Evolutionary conservation across 2,329 filamentous ascomycete genomes (phyloP), one percentile per base, ranked within the genome.

Genomic region (Monosporascus cannonballus): DNA sequence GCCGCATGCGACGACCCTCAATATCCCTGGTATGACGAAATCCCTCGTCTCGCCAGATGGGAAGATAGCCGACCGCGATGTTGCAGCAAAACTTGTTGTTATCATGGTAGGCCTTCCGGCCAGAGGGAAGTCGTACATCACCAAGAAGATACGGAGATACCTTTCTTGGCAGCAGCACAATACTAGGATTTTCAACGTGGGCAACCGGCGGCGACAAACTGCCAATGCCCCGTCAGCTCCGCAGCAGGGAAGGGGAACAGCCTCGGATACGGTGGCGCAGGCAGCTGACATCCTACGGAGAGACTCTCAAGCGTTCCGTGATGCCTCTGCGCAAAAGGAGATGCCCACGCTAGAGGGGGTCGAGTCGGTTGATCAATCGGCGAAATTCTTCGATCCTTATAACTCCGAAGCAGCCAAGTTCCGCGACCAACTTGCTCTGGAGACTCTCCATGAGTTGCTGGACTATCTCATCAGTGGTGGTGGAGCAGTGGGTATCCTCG

Each of bases 31-130:
- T 59, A 85, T 99, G 77, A 99, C 94, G 54, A 88, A 91, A 65
- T 97, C 93, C 55, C 90, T 90, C 66, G 90, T 96, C 48, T 99
- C 94, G 2, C 94, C 94, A 8, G 94, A 99, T 70, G 94, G 94
- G 60, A 85, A 90, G 64, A 99, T 99, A 62, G 87, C 94, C 51
- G 86, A 93, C 67, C 83, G 93, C 65, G 94, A 99, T 79, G 89
- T 99, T 48, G 94, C 92, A 48, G 89, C 94, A 41, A 99, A 99
- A 77, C 78, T 99, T 56, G 90, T 97, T 67, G 96, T 99, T 64
- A 85, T 99, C 69, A 99, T 99, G 94, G 94, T 99, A 55, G 94
- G 94, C 58, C 75, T 99, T 63, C 94, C 94, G 3, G 94, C 94
- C 9, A 81, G 94, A 64, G 94, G 94, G 67, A 99, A 99, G 75